phyloP scores from a whole-genome alignment of 805 yeast species.

The Vanderwaltozyma yarrowii region DNA sequence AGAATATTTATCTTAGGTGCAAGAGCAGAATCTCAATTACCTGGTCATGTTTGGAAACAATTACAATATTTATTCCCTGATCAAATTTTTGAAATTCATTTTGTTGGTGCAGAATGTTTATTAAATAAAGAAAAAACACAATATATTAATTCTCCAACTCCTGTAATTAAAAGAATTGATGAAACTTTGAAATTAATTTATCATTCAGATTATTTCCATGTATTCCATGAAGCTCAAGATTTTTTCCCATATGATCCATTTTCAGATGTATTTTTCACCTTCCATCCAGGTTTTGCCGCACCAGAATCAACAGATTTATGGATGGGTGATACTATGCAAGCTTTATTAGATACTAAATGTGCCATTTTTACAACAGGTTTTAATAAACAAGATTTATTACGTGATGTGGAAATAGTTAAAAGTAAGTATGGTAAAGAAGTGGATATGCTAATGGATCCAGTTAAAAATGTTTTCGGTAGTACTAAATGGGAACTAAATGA shows the following conservation, averaged over 20 bases:
- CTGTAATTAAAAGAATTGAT: slow-evolving; percentile 67
- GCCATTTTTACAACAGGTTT: slow-evolving; percentile 85
- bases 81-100: slow-evolving; percentile 73
- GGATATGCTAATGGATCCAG: slow-evolving; percentile 70
- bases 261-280: slow-evolving; percentile 80
- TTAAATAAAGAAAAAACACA: slow-evolving; percentile 62
- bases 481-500: slow-evolving; percentile 95
- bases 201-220: slow-evolving; percentile 89
- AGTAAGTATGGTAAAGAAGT: slow-evolving; percentile 60
- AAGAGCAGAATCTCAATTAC: slow-evolving; percentile 85
- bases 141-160: slow-evolving; percentile 47
- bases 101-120: slow-evolving; percentile 87
- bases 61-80: slow-evolving; percentile 77
- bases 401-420: slow-evolving; percentile 64
- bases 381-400: slow-evolving; percentile 58
- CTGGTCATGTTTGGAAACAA: slow-evolving; percentile 94
- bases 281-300: slow-evolving; percentile 91
- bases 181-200: slow-evolving; percentile 62
- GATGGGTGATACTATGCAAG: slow-evolving; percentile 85
- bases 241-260: slow-evolving; percentile 98
- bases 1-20: slow-evolving; percentile 87
- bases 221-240: slow-evolving; percentile 82
- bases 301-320: slow-evolving; percentile 72
- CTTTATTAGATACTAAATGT: slow-evolving; percentile 86
- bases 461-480: slow-evolving; percentile 65